Evolutionary conservation across 352 stramenopile genomes (phyloP).

Genomic region (Pythium rishiriense): DNA sequence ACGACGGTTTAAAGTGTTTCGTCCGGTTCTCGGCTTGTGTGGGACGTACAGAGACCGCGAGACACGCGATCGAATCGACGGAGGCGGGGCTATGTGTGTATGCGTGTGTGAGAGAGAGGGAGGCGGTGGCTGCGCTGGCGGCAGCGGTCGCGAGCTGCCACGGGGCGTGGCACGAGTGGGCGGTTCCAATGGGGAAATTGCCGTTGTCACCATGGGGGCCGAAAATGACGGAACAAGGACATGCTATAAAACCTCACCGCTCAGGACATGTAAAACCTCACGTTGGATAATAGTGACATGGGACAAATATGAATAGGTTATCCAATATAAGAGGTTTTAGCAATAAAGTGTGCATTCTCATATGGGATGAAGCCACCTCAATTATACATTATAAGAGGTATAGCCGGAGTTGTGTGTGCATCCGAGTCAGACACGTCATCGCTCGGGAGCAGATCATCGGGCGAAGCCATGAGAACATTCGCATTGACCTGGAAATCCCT

Average conservation of each 20-base stretch:
- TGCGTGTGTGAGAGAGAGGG: too few relatives aligned
- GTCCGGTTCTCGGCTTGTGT: too few relatives aligned
- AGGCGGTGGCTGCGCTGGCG: too few relatives aligned
- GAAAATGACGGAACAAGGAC: conserved; percentile 16
- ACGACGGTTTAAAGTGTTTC: too few relatives aligned
- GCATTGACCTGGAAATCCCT: too few relatives aligned
- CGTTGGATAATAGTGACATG: conserved; percentile 22
- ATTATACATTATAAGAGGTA: conserved; percentile 5
- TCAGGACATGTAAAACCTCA: conserved; percentile 15
- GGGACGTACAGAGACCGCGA: too few relatives aligned
- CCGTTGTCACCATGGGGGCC: not conserved
- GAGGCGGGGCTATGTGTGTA: too few relatives aligned
- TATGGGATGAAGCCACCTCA: not conserved
- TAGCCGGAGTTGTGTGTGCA: not conserved
- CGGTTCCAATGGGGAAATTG: too few relatives aligned
- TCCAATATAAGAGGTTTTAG: not conserved
- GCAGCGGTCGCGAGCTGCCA: too few relatives aligned
- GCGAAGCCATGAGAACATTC: not conserved
- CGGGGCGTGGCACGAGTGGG: too few relatives aligned
- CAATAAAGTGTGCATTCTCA: too few relatives aligned
- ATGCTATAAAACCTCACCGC: conserved; percentile 5
- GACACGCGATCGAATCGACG: too few relatives aligned
- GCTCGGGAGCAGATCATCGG: not conserved
- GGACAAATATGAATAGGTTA: not conserved
- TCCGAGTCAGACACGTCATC: conserved; percentile 22